phyloP scores from a whole-genome alignment of 1,284 basidiomycete genomes.

The Phylloporus sp. region DNA sequence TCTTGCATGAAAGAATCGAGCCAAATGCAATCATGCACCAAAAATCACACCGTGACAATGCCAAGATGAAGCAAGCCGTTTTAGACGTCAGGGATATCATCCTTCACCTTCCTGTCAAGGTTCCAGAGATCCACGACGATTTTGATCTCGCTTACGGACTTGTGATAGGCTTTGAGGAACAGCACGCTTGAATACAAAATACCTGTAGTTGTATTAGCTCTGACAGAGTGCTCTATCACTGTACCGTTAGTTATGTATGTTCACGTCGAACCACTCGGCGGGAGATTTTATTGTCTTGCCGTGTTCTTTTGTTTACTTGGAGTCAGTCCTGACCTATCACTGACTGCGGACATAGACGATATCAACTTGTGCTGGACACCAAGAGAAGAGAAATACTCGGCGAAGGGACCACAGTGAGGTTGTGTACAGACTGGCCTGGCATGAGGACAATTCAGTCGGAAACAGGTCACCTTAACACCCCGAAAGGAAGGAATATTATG shows the following conservation, averaged over 20 bases:
- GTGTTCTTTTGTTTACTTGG: no score
- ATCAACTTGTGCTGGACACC: no score
- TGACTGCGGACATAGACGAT: no score
- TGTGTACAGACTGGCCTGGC: no score
- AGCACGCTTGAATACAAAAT: constrained; percentile 28
- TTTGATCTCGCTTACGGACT: constrained; percentile 42
- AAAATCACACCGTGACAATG: constrained; percentile 17
- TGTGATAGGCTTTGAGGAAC: constrained; percentile 31
- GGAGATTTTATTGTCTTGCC: no score
- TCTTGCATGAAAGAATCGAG: constrained; percentile 37
- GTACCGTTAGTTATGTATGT: background rate
- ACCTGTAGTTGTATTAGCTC: background rate
- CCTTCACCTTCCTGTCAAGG: constrained; percentile 22
- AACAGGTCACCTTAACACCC: no score
- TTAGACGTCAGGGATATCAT: constrained; percentile 37
- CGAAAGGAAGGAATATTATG: no score
- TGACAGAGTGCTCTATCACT: background rate
- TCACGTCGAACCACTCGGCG: no score
- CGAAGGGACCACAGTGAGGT: no score
- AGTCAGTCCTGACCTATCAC: no score
- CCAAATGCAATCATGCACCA: constrained; percentile 39
- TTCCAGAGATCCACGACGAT: constrained; percentile 34
- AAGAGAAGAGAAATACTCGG: no score
- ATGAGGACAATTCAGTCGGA: no score
- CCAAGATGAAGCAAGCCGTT: constrained; percentile 33